phyloP scores from a whole-genome alignment of 1,284 basidiomycete species.

The Heliocybe sulcata region DNA sequence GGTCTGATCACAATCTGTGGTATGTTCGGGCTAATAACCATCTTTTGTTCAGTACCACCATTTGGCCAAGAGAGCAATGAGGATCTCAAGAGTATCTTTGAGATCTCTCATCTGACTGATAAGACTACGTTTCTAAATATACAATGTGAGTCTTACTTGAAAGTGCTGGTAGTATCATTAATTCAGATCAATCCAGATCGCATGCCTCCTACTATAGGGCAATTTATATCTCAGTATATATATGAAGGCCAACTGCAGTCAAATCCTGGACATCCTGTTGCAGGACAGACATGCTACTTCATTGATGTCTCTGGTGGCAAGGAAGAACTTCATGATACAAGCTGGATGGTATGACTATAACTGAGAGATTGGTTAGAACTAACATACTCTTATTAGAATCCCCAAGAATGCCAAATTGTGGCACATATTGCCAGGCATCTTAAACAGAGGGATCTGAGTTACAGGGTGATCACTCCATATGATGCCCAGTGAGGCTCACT shows the following conservation, averaged over 20 bases:
- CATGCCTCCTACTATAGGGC: slow-evolving; percentile 72
- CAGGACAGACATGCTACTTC: slow-evolving; percentile 28
- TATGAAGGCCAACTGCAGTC: slow-evolving; percentile 41
- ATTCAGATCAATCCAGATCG: slow-evolving; percentile 38
- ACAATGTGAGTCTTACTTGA: slow-evolving; percentile 30
- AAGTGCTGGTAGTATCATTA: neutral
- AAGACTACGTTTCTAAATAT: slow-evolving; percentile 28
- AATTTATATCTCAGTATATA: slow-evolving; percentile 57
- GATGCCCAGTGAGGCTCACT: slow-evolving; percentile 42
- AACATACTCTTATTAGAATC: slow-evolving; percentile 28
- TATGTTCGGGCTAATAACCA: slow-evolving; percentile 4
- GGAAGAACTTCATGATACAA: slow-evolving; percentile 32
- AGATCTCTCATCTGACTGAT: slow-evolving; percentile 29
- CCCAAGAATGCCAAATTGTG: slow-evolving; percentile 28
- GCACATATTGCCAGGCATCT: slow-evolving; percentile 34
- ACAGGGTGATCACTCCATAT: slow-evolving; percentile 47
- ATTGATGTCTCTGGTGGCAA: slow-evolving; percentile 33
- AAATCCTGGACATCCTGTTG: slow-evolving; percentile 25
- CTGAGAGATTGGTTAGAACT: neutral
- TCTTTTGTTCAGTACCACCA: slow-evolving; percentile 33
- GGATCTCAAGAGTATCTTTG: slow-evolving; percentile 36
- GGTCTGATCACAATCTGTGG: slow-evolving; percentile 13
- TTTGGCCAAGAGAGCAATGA: slow-evolving; percentile 34
- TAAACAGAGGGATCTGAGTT: slow-evolving; percentile 28
- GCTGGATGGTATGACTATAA: slow-evolving; percentile 33